Percentiles rank a stretch among this genome's conserved stretches.
phyloP scores from a whole-genome alignment of 257 asterid genomes.

The Fraxinus quadrangulata region DNA sequence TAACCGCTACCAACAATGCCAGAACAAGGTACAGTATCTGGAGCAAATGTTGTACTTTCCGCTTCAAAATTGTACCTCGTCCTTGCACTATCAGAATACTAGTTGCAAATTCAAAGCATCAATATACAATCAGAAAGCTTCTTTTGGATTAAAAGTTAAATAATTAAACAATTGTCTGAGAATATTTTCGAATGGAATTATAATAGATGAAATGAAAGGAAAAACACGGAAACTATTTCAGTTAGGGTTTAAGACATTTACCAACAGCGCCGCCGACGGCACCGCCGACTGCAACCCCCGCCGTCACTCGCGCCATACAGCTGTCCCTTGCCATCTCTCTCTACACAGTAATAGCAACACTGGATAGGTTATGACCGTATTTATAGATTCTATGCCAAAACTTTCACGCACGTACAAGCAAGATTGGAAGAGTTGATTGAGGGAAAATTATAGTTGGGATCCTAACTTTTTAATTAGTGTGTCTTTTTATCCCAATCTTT shows the following conservation, averaged over 20 bases:
- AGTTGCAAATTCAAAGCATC: background rate
- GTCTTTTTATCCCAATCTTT: background rate
- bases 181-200: background rate
- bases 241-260: conserved; percentile 25
- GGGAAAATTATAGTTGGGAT: background rate
- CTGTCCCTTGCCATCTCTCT: conserved; percentile 48
- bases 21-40: background rate
- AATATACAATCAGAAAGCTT: background rate
- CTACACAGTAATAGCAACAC: background rate
- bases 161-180: background rate
- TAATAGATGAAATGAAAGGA: background rate
- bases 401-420: background rate
- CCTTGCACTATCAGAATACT: background rate
- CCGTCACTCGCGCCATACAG: conserved; percentile 49
- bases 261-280: conserved; percentile 68
- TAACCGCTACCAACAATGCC: background rate
- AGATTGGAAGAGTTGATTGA: background rate
- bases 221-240: background rate
- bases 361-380: background rate
- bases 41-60: background rate
- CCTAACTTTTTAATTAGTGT: background rate
- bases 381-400: no score
- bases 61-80: background rate
- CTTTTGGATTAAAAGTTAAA: background rate
- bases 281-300: conserved; percentile 56